Evolutionary conservation across 2,329 filamentous ascomycete species (phyloP), one percentile per base, ranked within the genome.

Genomic region (Coniochaeta sp.): DNA sequence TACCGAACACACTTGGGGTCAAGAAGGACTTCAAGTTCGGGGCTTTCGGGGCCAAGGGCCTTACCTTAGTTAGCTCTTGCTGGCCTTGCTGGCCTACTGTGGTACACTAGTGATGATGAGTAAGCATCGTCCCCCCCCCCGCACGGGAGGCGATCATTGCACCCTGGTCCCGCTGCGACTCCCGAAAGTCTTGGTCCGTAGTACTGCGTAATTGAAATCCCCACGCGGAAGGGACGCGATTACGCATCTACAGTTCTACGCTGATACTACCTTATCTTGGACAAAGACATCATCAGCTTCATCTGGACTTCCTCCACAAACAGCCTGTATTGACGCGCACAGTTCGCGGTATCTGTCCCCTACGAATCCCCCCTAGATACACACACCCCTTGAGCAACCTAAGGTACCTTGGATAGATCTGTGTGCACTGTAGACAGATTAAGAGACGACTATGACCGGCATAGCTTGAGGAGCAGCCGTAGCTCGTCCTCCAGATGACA

Each of bases 401-500:
- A n/a, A n/a, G n/a, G n/a, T n/a, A n/a, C n/a, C n/a, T n/a, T n/a
- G n/a, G n/a, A n/a, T 14, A 52, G 47, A 30, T 30, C 47, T 52
- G 47, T 24, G 42, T 24, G 42, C 19, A 19, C 17, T 2, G 19
- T 14, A 14, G 24, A 14, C 47, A 52, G 47, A 52, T 52, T 4
- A 5, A 52, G 47, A 26, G 24, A 28, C 47, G 47, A 52, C 47
- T 52, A 52, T 52, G 47, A 52, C 12, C 12, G 47, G 26, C 22
- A 52, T 28, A 26, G 47, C 12, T 17, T 52, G 47, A 52, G n/a
- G 47, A 26, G 24, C 47, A 30, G 19, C 44, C 44, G 24, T 24
- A 52, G 9, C 47, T 28, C 30, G 22, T 52, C 47, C 47, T 52
- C 47, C 47, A 52, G 54, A 57, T 57, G 55, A 57, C 55, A 34